Evolutionary conservation across 495 filamentous ascomycete species (phyloP), one percentile per base, ranked within the genome.

Genomic region (Podospora australis): DNA sequence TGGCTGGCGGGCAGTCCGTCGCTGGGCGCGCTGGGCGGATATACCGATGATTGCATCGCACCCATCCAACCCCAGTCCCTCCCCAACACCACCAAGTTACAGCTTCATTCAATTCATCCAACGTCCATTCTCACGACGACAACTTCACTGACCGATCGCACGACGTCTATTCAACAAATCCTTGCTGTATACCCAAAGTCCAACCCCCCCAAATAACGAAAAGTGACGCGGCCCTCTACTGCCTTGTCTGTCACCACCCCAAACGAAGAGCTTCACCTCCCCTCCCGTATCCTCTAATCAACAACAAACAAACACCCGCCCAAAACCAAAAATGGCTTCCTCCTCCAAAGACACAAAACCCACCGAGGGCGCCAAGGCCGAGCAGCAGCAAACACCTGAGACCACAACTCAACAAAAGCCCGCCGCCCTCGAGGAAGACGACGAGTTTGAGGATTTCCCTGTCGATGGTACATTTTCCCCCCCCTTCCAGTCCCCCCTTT

Each of bases 381-480:
- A 63, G 26, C 48, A 50, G 44, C 30, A 51, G 20, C 59, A 62
- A 24, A n/a, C n/a, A n/a, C n/a, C n/a, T n/a, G n/a, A n/a, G n/a
- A n/a, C n/a, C n/a, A n/a, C n/a, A n/a, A n/a, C n/a, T n/a, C 50
- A 53, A 44, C 39, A 54, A 39, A 67, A 69, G 55, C 50, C 55
- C 35, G 73, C 66, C 36, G 80, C 86, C 25, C 73, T 96, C 19
- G 92, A 96, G 62, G 92, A 98, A 60, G 92, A 98, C 59, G 92
- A 98, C 65, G 92, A 98, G 71, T 98, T 98, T 57, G 92, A 98
- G 68, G 92, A 98, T 67, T 98, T 98, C 67, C 94, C 92, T 22
- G 86, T 95, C 44, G 91, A 97, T 74, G 88, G 92, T 95, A 66
- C 42, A 71, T 67, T 21, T 46, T 1, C 17, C 49, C 11, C 13